Conservation (phyloP, 345 rosid genomes). For the Rubroshorea leprosula region DNA sequence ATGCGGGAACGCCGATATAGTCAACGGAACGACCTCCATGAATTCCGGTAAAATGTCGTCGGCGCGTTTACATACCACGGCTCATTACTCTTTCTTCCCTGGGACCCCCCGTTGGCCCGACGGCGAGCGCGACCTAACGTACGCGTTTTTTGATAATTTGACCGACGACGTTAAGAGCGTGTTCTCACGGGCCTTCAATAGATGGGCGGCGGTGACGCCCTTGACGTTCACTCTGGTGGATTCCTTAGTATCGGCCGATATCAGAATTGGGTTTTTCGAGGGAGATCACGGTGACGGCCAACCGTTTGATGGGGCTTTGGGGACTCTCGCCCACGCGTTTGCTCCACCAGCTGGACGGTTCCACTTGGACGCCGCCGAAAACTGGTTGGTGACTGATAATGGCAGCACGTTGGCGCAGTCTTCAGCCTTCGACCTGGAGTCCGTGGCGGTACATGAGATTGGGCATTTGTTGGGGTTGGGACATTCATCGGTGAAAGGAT, state of each 20-base stretch:
- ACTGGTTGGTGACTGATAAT: conserved; percentile 63
- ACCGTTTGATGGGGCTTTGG: conserved; percentile 78
- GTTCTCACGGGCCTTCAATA: conserved; percentile 63
- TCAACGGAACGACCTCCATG: conserved; percentile 65
- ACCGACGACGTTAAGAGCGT: conserved; percentile 46
- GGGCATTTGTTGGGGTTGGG: conserved; percentile 94
- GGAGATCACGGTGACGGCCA: conserved; percentile 96
- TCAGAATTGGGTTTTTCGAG: conserved; percentile 55
- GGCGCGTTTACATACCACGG: conserved; percentile 40
- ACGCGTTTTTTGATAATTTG: conserved; percentile 49
- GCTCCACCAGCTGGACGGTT: conserved; percentile 76
- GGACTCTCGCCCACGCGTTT: conserved; percentile 91
- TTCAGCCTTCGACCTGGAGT: conserved; percentile 73
- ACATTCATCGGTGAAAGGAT: conserved; percentile 66
- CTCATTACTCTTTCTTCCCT: conserved; percentile 63
- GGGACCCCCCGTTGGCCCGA: conserved; percentile 72
- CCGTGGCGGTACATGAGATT: conserved; percentile 95
- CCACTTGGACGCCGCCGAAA: conserved; percentile 71
- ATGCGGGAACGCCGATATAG: conserved; percentile 70
- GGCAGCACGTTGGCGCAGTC: conserved; percentile 8
- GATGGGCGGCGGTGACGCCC: conserved; percentile 68
- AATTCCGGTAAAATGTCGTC: conserved; percentile 59
- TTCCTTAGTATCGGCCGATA: conserved; percentile 36
- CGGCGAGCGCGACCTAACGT: conserved; percentile 42
- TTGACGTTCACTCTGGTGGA: conserved; percentile 52